Conservation (phyloP, 2,329 filamentous ascomycete genomes). For the Bimuria novae-zelandiae region DNA sequence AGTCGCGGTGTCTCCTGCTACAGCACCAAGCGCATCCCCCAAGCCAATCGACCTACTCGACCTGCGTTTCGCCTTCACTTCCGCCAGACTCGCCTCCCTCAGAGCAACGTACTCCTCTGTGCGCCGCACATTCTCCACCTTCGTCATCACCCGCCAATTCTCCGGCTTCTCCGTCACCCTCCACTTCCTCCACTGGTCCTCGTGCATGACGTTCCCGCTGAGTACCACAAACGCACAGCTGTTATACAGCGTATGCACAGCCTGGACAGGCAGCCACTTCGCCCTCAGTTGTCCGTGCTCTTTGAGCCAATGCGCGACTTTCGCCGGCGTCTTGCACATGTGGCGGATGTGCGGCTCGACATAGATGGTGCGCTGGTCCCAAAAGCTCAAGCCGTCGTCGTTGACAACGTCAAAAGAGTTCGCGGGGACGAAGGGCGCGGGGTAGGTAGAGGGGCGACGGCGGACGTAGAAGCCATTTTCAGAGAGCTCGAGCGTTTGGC, state of each 20-base stretch:
- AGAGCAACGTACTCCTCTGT: conserved; percentile 37
- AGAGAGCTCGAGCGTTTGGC: conserved; percentile 28
- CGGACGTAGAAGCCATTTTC: conserved; percentile 36
- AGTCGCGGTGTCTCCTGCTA: too few relatives aligned
- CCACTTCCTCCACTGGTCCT: conserved; percentile 39
- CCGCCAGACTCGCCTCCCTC: conserved; percentile 27
- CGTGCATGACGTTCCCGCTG: conserved; percentile 38
- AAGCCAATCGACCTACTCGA: neutral
- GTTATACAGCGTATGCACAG: conserved; percentile 37
- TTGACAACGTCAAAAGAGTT: conserved; percentile 31
- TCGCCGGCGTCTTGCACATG: conserved; percentile 37
- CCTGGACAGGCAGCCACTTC: conserved; percentile 44
- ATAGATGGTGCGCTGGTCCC: conserved; percentile 45
- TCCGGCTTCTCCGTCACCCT: conserved; percentile 30
- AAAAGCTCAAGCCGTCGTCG: conserved; percentile 39
- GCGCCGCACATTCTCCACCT: conserved; percentile 38
- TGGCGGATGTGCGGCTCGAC: conserved; percentile 42
- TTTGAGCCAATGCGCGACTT: conserved; percentile 37
- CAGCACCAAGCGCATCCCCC: neutral
- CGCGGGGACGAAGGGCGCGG: conserved; percentile 31
- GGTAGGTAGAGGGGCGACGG: conserved; percentile 36
- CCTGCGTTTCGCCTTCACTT: conserved; percentile 25
- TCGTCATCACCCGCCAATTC: conserved; percentile 44
- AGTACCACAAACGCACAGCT: conserved; percentile 43
- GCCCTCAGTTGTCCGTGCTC: conserved; percentile 31